Evolutionary conservation across 257 asterid species (phyloP), one percentile per base, ranked within the genome.

Genomic region (Ophiorrhiza pumila): DNA sequence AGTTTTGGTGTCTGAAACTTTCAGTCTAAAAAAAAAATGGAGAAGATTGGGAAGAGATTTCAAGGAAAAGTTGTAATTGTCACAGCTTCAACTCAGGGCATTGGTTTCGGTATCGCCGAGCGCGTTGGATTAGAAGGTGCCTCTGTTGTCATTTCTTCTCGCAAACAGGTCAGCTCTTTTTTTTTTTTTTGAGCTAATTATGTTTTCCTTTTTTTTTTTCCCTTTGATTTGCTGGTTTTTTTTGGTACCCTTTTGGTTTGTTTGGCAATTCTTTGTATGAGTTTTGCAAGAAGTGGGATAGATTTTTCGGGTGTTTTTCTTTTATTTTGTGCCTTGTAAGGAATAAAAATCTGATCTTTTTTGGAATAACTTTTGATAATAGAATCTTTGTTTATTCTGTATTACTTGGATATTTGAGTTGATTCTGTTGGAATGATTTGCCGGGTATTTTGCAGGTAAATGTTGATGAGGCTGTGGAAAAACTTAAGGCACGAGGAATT

Each of bases 31-130:
- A 5, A 7, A 29, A 35, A 25, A 60, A 71, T 75, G 80, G 78
- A 37, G 78, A 81, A 83, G 52, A 74, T 83, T 3, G 91, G 93
- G 18, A 81, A 72, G 80, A 85, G 97, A 84, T 89, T 91, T 76
- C 78, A 75, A 70, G 96, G 93, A 13, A 93, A 93, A 81, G 96
- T 93, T 34, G 91, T 88, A 27, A 87, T 94, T 8, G 87, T 93
- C 42, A 91, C 98, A 12, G 97, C 97, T 81, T 91, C 98, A n/a
- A 91, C 98, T 57, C 97, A 91, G 82, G 97, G 98, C 64, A 93
- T 93, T 76, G 98, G 97, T 69, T 88, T 88, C 80, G 85, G 76
- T 73, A 89, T 93, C 71, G 98, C 98, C 20, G 92, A 85, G 78
- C 91, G 98, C 6, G 91, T 93, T 34, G 96, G 91, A 72, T 78